Base-by-base conservation (phyloP, 2,329 filamentous ascomycete species). In the Pyricularia sp. region DNA sequence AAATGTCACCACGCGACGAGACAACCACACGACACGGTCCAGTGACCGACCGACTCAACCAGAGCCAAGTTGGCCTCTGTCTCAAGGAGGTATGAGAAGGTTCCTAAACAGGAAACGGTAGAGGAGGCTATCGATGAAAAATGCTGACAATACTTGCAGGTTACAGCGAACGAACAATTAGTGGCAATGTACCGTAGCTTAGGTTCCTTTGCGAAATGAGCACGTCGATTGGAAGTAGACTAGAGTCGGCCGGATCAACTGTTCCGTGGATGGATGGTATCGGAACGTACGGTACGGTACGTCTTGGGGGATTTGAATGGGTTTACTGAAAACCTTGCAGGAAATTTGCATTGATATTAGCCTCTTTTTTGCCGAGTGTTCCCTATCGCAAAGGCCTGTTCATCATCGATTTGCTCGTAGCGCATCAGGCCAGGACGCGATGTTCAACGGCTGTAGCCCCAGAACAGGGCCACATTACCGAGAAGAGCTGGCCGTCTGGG, bases 301-400 rank as follows among this genome's bases (percentile, higher is more conserved):
- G 12, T 36, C 33, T 36, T 36, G 33, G 33, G 33, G 33, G 33
- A 17, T 17, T 36, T 36, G 33, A 36, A 36, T 36, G 33, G 12
- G 33, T 36, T 36, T 36, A 36, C 33, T 59, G 20, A n/a, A 59
- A 59, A 59, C 25, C 55, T 59, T 25, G 55, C 20, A 59, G 55
- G 55, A 59, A 61, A 61, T 61, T 61, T 61, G 58, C 58, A 61
- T 61, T 61, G 58, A 28, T 61, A 26, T 61, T 61, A 61, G 58
- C 58, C 58, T 61, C 25, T 61, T 61, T 59, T 61, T 61, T 61
- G 42, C 42, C 42, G 42, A 55, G 42, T 55, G 17, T 55, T n/a
- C 20, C 42, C 17, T 55, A 9, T 55, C 42, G 42, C 5, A 28
- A 28, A 28, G 58, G 23, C 33, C 23, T 61, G n/a, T 25, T 61